Base-by-base conservation (phyloP, 148 eudicot species). In the Vaccinium darrowii region DNA sequence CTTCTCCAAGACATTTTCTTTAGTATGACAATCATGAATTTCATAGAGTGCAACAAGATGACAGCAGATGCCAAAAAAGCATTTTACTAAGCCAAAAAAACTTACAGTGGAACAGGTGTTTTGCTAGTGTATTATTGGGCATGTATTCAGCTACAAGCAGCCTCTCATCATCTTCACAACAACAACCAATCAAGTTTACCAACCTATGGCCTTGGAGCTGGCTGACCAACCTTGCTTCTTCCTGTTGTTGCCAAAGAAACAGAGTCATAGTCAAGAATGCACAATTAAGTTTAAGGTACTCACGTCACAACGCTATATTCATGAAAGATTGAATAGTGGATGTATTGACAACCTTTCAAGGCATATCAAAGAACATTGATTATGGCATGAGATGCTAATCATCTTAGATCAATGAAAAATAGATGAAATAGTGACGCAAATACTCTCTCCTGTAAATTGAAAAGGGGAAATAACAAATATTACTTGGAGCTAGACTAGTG, bases 31-130 rank as follows among this genome's bases (percentile, higher is more conserved):
- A 25, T 69, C 18, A 14, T 27, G 14, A 76, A 49, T 19, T 76
- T 43, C 47, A 15, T 50, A 3, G 19, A 76, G 13, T 3, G 79
- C 56, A 79, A 23, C 81, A 52, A 18, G 63, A 79, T 54, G n/a
- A 50, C 80, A 25, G 67, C 52, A 18, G 62, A 27, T 69, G 18
- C 82, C 5, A 23, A 2, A 80, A 7, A 67, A 53, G 23, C 33
- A 25, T 5, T 47, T 62, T 69, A 5, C 25, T 13, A 62, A n/a
- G 12, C 23, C n/a, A n/a, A 54, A 39, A 39, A 13, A 33, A 83
- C 91, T 89, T 91, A 93, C 94, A 93, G 83, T 91, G 93, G 88
- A 93, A 93, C 85, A 93, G 92, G 87, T 93, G 96, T 82, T 92
- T 93, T 63, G 96, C 93, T 36, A 93, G 96, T 11, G 96, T 93